Percentiles rank a stretch among this genome's conserved stretches.
Conservation (phyloP, 2,329 filamentous ascomycete species). For the Ophiostoma angusticollis region DNA sequence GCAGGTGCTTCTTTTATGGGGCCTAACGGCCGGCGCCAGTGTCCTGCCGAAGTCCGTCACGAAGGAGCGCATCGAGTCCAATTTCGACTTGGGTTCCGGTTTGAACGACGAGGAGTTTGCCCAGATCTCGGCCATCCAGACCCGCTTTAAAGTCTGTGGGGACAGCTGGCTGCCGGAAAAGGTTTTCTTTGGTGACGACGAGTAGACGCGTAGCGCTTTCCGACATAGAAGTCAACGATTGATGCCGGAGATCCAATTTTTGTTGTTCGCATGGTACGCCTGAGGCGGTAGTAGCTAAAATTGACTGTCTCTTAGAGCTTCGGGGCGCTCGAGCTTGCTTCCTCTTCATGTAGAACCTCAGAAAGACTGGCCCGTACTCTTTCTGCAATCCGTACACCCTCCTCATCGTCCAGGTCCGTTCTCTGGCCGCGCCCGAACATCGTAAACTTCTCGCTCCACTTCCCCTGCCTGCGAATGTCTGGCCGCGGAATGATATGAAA, state of each 20-base stretch:
- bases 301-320: background rate
- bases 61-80: slow-evolving; percentile 57
- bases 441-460: slow-evolving; percentile 54
- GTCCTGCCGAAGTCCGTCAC: slow-evolving; percentile 81
- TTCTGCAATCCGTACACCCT: slow-evolving; percentile 46
- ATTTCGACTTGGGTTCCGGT: slow-evolving; percentile 61
- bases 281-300: background rate
- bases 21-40: slow-evolving; percentile 64
- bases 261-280: no score
- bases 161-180: slow-evolving; percentile 62
- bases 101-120: slow-evolving; percentile 61
- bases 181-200: slow-evolving; percentile 76
- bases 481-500: slow-evolving; percentile 89
- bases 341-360: slow-evolving; percentile 15
- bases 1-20: slow-evolving; percentile 71
- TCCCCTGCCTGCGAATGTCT: slow-evolving; percentile 42
- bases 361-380: slow-evolving; percentile 10
- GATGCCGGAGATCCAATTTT: no score
- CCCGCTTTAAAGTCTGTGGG: slow-evolving; percentile 72
- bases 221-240: no score
- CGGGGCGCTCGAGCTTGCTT: slow-evolving; percentile 7
- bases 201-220: slow-evolving; percentile 32
- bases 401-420: slow-evolving; percentile 65
- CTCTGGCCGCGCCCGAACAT: slow-evolving; percentile 69
- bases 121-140: slow-evolving; percentile 52